Base-by-base conservation (phyloP, 805 yeast genomes). In the Cyberlindnera meyerae region DNA sequence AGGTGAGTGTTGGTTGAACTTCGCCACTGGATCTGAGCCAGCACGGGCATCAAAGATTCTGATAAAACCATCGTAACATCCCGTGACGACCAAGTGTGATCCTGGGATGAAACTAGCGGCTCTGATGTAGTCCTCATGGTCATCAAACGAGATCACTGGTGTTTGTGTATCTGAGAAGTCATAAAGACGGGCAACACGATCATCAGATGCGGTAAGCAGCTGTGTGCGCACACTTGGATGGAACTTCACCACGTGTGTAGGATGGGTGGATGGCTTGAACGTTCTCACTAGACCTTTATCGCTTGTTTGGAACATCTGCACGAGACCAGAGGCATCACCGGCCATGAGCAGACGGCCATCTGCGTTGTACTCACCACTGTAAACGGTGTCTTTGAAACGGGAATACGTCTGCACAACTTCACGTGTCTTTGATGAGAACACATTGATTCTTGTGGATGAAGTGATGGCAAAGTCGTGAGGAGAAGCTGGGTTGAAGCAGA, bases 401-500 rank as follows among this genome's bases (percentile, higher is more conserved):
- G 81, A 68, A 48, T 88, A 84, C 0, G 96, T 88, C 62, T 86
- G 86, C 27, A 77, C 69, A 4, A 89, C 96, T 55, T 87, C 95
- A 52, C 97, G 73, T 0, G 97, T 93, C 59, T 86, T 86, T n/a
- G 96, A 81, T 0, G 95, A 84, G 54, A 90, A 85, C 8, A 93
- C 77, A 59, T 93, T 97, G 39, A 93, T 84, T 55, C 97, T 72
- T 0, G 97, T 82, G 14, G 95, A 80, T 21, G 94, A 79, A 1
- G 97, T 84, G 24, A 93, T 85, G 17, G 97, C 97, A 64, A 90
- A 84, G 62, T 93, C 96, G 56, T 85, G 80, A 5, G 96, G 95
- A 12, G 79, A 65, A 26, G 70, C 72, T 2, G 96, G 96, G 57
- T 84, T 88, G 70, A 93, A 93, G 45, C 80, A 73, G 37, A 93